phyloP scores from a whole-genome alignment of 441 rosid genomes.

The Isatis lusitanica region DNA sequence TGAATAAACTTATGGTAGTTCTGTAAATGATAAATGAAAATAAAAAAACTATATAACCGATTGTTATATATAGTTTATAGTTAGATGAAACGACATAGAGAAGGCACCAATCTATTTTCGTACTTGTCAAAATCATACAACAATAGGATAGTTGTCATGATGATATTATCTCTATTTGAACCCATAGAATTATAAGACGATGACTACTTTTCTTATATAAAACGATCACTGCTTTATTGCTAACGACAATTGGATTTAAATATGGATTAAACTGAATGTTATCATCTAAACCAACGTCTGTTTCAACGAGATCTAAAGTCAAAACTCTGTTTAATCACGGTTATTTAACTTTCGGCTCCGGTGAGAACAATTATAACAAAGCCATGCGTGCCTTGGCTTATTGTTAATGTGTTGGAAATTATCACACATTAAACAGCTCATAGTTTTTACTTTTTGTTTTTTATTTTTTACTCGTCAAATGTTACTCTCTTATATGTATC shows the following conservation, averaged over 20 bases:
- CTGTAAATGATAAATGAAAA: not conserved
- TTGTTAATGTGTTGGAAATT: not conserved
- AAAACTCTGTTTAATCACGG: constrained; percentile 15
- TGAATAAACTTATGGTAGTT: constrained; percentile 9
- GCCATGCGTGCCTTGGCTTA: not conserved
- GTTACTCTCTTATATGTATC: not conserved
- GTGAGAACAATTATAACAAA: constrained; percentile 15
- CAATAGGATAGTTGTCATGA: constrained; percentile 6
- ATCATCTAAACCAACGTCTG: constrained; percentile 2
- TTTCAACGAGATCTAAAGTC: constrained; percentile 15
- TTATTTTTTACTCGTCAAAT: not conserved
- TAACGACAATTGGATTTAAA: constrained; percentile 14
- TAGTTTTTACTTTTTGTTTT: not conserved
- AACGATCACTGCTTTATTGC: constrained; percentile 8
- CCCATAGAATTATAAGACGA: not conserved
- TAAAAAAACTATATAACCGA: not conserved
- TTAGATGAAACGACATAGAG: constrained; percentile 11
- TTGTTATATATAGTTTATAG: not conserved
- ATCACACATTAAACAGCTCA: not conserved
- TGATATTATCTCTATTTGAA: not conserved
- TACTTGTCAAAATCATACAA: constrained; percentile 20
- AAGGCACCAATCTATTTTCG: constrained; percentile 2
- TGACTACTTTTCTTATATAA: not conserved
- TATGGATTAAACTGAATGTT: not conserved
- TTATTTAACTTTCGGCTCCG: constrained; percentile 17